phyloP scores from a whole-genome alignment of 139 green algal species.

The Tetradesmus lagerheimii region DNA sequence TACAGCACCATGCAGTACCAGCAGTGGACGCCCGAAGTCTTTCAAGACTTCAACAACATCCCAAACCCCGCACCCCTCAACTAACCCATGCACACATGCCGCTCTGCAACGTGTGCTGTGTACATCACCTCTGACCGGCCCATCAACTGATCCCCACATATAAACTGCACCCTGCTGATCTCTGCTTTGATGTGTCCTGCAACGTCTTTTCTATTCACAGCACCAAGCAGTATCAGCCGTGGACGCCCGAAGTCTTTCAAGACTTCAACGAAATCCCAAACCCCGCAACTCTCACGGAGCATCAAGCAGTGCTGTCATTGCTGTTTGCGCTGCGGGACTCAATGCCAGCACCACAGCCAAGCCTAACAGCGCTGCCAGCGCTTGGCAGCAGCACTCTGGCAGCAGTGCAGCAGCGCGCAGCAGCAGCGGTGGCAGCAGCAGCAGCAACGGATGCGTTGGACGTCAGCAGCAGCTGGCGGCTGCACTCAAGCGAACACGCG shows the following conservation, averaged over 20 bases:
- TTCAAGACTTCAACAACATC: not conserved
- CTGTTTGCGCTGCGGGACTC: not conserved
- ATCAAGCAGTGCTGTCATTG: slow-evolving; percentile 27
- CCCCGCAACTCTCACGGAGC: slow-evolving; percentile 4
- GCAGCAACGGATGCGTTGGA: not conserved
- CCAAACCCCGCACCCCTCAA: not conserved
- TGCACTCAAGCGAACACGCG: not conserved
- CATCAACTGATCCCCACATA: no score
- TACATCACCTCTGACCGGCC: no score
- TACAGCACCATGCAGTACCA: not conserved
- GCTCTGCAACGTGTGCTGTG: no score
- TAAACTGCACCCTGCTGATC: no score
- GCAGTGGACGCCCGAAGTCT: not conserved
- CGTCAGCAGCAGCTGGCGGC: not conserved
- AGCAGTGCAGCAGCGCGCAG: not conserved
- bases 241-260: not conserved
- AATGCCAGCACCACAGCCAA: not conserved
- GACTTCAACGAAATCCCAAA: not conserved
- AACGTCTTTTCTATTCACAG: no score
- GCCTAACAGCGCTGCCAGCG: slow-evolving; percentile 17
- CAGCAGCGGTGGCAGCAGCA: not conserved
- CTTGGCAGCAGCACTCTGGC: slow-evolving; percentile 4
- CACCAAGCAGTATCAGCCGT: slow-evolving; percentile 1
- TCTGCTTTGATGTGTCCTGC: no score
- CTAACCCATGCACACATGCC: no score